Base-by-base conservation (phyloP, 2,329 filamentous ascomycete genomes). In the Epichloe coenophiala region DNA sequence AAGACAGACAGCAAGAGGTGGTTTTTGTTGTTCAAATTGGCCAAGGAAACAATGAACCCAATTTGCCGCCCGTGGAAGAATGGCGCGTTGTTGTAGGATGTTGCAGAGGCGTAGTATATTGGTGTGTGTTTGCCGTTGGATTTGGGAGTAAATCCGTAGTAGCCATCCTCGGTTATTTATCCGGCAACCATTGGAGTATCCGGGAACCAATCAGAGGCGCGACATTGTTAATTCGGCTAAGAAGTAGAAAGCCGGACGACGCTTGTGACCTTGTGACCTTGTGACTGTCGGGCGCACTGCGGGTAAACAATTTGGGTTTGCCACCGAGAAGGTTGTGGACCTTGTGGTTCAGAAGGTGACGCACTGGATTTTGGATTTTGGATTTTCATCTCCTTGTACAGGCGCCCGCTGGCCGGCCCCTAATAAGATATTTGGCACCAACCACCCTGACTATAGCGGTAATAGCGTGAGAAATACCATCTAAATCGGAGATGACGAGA, bases 221-320 rank as follows among this genome's bases (percentile, higher is more conserved):
- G 50, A 35, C 53, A 62, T 65, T 65, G 55, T 60, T 55, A 64
- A 61, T 58, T 63, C 60, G 59, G 60, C 60, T 61, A 57, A 51
- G 54, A 55, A 54, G 55, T 58, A 57, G 55, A 58, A 56, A 60
- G 54, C 58, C 59, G 61, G 62, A 55, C 19, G 17, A 47, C 21
- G 46, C 42, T 48, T 41, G 45, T 49, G 46, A 48, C 12, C 42
- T 48, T 41, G 45, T 49, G 46, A 48, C 12, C 23, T 27, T 27
- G 23, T 27, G 23, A 27, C 23, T 41, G 36, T 33, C 51, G 48
- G 49, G 40, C 5, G 23, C 36, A 50, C 31, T 35, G 5, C 45
- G 51, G 49, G 19, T 51, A 49, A 53, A 53, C 43, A 49, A 46
- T 41, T 43, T 39, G 8, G 9, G 0, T 8, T 11, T 37, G 39